phyloP scores from a whole-genome alignment of 2,329 filamentous ascomycete species.

The Aspergillus fumigatus region DNA sequence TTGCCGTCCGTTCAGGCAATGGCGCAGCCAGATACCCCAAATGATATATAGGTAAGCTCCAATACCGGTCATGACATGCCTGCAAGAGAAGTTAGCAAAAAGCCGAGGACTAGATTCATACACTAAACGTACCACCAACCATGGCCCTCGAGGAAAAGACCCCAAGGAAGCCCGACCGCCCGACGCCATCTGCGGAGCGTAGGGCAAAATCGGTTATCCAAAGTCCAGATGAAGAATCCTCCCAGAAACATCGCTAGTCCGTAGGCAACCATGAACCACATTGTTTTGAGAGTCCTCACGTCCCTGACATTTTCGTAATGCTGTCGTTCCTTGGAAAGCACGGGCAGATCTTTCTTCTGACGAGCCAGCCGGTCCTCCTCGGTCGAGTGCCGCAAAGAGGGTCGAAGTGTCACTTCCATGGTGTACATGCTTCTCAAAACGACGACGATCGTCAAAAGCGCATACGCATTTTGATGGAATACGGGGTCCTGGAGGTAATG shows the following conservation, averaged over 20 bases:
- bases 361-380: constrained; percentile 42
- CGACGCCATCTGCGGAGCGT: constrained; percentile 62
- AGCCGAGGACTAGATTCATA: neutral
- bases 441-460: constrained; percentile 64
- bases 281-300: constrained; percentile 55
- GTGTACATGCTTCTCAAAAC: constrained; percentile 70
- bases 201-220: constrained; percentile 74
- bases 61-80: constrained; percentile 76
- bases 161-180: constrained; percentile 71
- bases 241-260: constrained; percentile 68
- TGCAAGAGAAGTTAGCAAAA: constrained; percentile 21
- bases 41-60: constrained; percentile 81
- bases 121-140: constrained; percentile 59
- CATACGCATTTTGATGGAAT: constrained; percentile 80
- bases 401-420: constrained; percentile 65
- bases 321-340: constrained; percentile 42
- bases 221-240: constrained; percentile 71
- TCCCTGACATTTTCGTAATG: constrained; percentile 53
- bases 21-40: constrained; percentile 78
- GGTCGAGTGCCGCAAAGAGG: constrained; percentile 49
- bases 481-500: constrained; percentile 75
- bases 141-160: constrained; percentile 67
- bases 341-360: constrained; percentile 32
- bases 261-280: constrained; percentile 71
- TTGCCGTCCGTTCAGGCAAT: constrained; percentile 68